These are phyloP conservation scores for Mallotus nudiflorus DNA, from an alignment of 345 rosid genomes.

Conservation along the genomic window DNA sequence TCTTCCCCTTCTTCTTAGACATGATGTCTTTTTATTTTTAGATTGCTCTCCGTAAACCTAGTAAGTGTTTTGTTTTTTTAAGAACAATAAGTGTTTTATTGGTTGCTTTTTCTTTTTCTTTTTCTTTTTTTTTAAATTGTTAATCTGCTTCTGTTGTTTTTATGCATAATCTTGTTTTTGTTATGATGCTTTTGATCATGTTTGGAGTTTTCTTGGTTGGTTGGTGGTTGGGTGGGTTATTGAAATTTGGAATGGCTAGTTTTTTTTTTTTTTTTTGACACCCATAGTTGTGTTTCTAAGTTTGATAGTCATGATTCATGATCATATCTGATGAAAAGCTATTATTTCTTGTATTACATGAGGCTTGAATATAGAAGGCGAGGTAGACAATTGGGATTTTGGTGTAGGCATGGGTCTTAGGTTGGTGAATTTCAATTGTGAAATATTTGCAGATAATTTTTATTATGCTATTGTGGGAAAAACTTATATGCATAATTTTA, in stretches of 20 bases:
- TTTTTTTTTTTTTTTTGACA: too few species aligned
- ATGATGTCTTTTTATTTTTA: too few species aligned
- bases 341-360: slow-evolving; percentile 40
- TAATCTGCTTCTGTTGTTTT: too few species aligned
- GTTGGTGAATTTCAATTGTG: background rate
- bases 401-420: slow-evolving; percentile 70
- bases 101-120: too few species aligned
- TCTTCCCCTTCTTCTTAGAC: too few species aligned
- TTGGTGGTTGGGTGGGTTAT: background rate
- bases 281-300: too few species aligned
- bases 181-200: background rate
- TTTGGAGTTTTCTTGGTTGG: background rate
- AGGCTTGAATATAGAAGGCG: slow-evolving; percentile 93
- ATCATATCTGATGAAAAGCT: slow-evolving; percentile 3
- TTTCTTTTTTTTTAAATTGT: too few species aligned
- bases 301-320: background rate
- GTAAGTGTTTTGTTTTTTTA: too few species aligned
- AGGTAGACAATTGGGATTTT: slow-evolving; percentile 90
- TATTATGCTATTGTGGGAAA: background rate
- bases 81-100: too few species aligned
- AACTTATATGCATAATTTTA: background rate
- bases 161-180: too few species aligned
- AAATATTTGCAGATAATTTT: background rate
- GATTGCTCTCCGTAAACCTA: too few species aligned
- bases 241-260: too few species aligned